phyloP scores from a whole-genome alignment of 2,329 filamentous ascomycete species.

The Chaetomium olivaceum region DNA sequence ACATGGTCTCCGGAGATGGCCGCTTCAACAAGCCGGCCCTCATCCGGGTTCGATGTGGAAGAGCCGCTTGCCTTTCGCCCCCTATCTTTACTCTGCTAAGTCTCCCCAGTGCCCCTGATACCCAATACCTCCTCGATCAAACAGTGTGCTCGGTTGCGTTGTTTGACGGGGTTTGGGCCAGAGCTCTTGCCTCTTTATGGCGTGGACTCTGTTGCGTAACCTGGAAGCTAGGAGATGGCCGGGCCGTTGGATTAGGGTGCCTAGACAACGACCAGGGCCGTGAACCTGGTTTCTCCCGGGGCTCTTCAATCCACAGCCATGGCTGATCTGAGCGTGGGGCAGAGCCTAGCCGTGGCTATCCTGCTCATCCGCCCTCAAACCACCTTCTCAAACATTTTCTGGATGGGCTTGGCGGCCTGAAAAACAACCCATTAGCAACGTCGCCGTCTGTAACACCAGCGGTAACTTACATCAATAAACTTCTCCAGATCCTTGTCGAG shows the following conservation, averaged over 20 bases:
- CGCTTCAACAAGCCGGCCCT: neutral
- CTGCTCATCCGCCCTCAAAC: slow-evolving; percentile 38
- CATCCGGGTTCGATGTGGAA: neutral
- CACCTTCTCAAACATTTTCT: slow-evolving; percentile 80
- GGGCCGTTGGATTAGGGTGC: too few species aligned
- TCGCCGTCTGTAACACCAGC: neutral
- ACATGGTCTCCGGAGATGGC: slow-evolving; percentile 7
- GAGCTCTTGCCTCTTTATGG: too few species aligned
- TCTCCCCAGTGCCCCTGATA: neutral
- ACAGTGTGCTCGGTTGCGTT: too few species aligned
- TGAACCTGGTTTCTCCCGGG: too few species aligned
- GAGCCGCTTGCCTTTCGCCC: neutral
- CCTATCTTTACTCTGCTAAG: neutral
- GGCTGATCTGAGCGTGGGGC: neutral
- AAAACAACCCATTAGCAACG: slow-evolving; percentile 28
- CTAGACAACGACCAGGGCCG: too few species aligned
- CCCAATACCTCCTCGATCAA: neutral
- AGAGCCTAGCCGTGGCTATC: neutral
- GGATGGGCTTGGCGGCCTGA: slow-evolving; percentile 83
- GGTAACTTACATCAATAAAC: slow-evolving; percentile 75
- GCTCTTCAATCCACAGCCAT: neutral
- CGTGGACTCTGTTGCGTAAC: too few species aligned
- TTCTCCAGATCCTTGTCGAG: slow-evolving; percentile 90
- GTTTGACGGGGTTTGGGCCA: neutral
- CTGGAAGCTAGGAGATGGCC: too few species aligned